Base-by-base conservation (phyloP, 148 eudicot genomes). In the Chenopodium album region DNA sequence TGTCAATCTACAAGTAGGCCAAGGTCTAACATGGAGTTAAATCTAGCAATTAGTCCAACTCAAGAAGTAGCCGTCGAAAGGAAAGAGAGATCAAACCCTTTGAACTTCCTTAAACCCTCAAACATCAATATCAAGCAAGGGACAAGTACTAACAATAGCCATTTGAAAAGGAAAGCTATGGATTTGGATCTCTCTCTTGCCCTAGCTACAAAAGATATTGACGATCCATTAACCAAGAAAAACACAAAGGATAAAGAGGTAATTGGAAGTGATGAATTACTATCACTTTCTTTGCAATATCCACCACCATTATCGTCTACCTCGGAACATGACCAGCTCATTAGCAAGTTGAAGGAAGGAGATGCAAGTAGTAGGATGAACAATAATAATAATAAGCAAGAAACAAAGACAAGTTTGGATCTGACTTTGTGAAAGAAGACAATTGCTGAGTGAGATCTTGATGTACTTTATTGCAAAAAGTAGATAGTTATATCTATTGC, bases 401-500 rank as follows among this genome's bases (percentile, higher is more conserved):
- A 83, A 77, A 79, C 85, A 82, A 85, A 80, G 79, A 85, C 81
- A 84, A 83, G 83, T 82, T 90, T 90, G 71, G 93, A 92, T 89
- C 91, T 92, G 91, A 88, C 92, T 85, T 82, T 92, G 81, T 90
- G 92, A 90, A 90, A 76, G 85, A 82, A 86, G 79, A 92, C 90
- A 87, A 92, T 81, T 85, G 83, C 52, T 77, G 74, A 92, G 92
- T 90, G 89, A 90, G 92, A 90, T 90, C 79, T 88, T 85, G 85
- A 68, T 85, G 85, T 90, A 87, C 85, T 77, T 78, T 37, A 48
- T 62, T 62, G 73, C 78, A 73, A 76, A 22, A 72, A 73, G 80
- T 85, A 79, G 77, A 87, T 78, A 78, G 67, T 28, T 85, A 80
- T 71, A 73, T 85, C 78, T 85, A 73, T 85, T 78, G 81, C 83